These are phyloP conservation scores for Eucalyptus decipiens DNA, from an alignment of 345 rosid species.

Conservation along the genomic window DNA sequence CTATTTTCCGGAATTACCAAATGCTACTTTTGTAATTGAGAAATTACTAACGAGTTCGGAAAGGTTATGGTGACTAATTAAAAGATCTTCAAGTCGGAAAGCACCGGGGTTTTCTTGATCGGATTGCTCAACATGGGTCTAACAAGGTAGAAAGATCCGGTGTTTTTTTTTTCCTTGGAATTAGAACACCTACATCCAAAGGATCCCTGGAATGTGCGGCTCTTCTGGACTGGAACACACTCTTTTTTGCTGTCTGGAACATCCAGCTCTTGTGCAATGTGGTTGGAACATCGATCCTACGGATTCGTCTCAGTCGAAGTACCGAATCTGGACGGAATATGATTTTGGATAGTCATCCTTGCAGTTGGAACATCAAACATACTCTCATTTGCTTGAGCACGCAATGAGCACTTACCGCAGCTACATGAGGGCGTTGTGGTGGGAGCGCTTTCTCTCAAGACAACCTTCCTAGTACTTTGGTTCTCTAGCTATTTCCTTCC, in stretches of 20 bases:
- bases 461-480: neutral
- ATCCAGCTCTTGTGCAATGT: neutral
- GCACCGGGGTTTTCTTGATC: neutral
- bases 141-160: neutral
- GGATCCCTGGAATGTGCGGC: neutral
- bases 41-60: neutral
- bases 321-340: neutral
- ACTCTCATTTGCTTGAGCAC: neutral
- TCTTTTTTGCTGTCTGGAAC: neutral
- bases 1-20: neutral
- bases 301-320: neutral
- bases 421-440: neutral
- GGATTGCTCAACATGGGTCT: neutral
- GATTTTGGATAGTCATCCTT: neutral
- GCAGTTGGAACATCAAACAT: neutral
- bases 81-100: neutral
- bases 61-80: neutral
- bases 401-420: neutral
- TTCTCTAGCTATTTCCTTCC: neutral
- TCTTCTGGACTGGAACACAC: neutral
- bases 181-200: neutral
- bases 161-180: accelerated
- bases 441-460: neutral
- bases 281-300: neutral
- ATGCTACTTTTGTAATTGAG: neutral